A percentile compares a stretch with the other conserved stretches of the same genome.
Evolutionary conservation across 129 eudicot species (phyloP).

Genomic region (Mikania micrantha): DNA sequence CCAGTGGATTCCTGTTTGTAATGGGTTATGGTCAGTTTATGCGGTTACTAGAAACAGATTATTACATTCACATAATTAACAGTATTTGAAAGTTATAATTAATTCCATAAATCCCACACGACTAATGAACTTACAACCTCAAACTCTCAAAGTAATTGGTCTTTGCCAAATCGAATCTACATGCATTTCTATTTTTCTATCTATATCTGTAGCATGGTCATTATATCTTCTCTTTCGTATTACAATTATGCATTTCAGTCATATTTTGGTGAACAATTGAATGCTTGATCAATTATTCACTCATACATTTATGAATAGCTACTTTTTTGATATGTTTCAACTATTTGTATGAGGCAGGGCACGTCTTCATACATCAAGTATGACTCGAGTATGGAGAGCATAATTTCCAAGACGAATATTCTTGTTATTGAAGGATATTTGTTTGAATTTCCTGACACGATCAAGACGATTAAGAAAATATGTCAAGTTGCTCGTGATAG

Average conservation of each 20-base stretch:
- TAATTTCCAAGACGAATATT: conserved; percentile 75
- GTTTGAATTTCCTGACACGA: conserved; percentile 92
- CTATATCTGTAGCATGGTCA: background rate
- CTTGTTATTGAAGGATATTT: conserved; percentile 90
- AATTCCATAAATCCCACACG: background rate
- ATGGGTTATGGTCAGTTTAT: background rate
- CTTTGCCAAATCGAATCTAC: background rate
- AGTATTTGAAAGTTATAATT: background rate
- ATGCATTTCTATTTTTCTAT: background rate
- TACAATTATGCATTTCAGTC: background rate
- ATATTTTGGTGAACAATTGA: background rate
- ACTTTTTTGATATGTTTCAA: conserved; percentile 14
- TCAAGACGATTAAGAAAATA: conserved; percentile 69
- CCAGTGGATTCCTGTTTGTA: background rate
- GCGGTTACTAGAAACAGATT: background rate
- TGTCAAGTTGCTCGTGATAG: conserved; percentile 79
- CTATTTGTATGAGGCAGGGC: conserved; percentile 52
- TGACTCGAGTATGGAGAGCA: conserved; percentile 60
- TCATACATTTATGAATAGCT: background rate
- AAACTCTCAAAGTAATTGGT: too few species aligned
- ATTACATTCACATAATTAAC: background rate
- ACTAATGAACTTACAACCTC: background rate
- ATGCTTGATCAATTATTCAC: background rate
- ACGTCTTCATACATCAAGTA: conserved; percentile 73
- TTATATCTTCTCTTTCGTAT: background rate